These are phyloP conservation scores for Paraphoma sp. DNA, from an alignment of 2,329 filamentous ascomycete genomes.

Conservation along the genomic window DNA sequence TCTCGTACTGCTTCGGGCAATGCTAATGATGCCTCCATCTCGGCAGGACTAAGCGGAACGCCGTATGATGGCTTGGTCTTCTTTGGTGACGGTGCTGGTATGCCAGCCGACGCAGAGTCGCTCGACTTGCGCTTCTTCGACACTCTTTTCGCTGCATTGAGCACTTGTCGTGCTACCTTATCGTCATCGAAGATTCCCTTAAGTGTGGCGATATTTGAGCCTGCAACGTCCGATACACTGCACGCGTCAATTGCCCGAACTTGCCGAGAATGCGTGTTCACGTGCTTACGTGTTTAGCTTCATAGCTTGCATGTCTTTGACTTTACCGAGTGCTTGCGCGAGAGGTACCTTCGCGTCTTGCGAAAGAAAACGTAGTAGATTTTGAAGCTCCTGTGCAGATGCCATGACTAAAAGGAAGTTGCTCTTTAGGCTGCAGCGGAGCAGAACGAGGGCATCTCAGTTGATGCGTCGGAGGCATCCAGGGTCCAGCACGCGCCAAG, in stretches of 20 bases:
- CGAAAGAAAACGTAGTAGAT: constrained; percentile 63
- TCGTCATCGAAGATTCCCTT: constrained; percentile 57
- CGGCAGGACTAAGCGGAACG: constrained; percentile 54
- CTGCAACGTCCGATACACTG: constrained; percentile 57
- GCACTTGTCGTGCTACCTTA: constrained; percentile 63
- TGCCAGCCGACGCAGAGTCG: constrained; percentile 20
- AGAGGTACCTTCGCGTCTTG: constrained; percentile 65
- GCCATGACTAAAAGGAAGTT: constrained; percentile 32
- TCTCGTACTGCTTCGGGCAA: constrained; percentile 63
- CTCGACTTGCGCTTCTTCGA: constrained; percentile 61
- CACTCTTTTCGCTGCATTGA: constrained; percentile 63
- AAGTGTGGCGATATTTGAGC: constrained; percentile 53
- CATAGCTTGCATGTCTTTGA: constrained; percentile 60
- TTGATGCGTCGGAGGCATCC: not conserved
- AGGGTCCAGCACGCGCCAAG: too few relatives aligned
- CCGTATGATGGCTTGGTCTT: constrained; percentile 40
- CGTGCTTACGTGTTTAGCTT: constrained; percentile 59
- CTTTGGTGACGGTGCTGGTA: constrained; percentile 44
- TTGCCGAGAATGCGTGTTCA: constrained; percentile 27
- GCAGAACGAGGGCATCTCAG: too few relatives aligned
- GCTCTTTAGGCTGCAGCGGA: not conserved
- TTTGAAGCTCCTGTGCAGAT: constrained; percentile 50
- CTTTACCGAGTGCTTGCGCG: constrained; percentile 61
- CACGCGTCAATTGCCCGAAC: constrained; percentile 10
- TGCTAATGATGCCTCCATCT: constrained; percentile 68